Evolutionary conservation across 768 basidiomycete species (phyloP).

Genomic region (Phanerochaete carnosa): DNA sequence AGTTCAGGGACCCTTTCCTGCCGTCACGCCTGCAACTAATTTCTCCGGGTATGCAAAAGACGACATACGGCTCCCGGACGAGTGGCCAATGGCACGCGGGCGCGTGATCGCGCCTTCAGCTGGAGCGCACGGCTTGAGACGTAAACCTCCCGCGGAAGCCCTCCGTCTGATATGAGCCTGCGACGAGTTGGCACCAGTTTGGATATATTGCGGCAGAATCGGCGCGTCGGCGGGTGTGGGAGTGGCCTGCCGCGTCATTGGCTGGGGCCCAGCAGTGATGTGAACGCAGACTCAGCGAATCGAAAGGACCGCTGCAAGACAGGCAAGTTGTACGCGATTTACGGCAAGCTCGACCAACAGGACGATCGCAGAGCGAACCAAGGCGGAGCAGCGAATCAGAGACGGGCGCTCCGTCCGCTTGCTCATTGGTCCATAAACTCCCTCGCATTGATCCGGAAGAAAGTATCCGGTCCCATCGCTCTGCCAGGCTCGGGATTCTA

Average conservation of each 20-base stretch:
- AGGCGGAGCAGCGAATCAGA: background rate
- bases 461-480: background rate
- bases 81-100: background rate
- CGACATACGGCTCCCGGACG: background rate
- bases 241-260: background rate
- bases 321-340: background rate
- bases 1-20: background rate
- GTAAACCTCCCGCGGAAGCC: background rate
- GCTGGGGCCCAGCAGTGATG: background rate
- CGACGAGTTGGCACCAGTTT: background rate
- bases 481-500: background rate
- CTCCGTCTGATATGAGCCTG: background rate
- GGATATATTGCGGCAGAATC: conserved; percentile 1
- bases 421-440: background rate
- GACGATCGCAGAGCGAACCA: background rate
- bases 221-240: background rate
- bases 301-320: background rate
- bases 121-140: background rate
- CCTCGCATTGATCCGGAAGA: background rate
- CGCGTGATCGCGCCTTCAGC: background rate
- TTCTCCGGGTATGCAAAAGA: background rate
- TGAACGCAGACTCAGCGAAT: background rate
- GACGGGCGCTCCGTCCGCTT: background rate
- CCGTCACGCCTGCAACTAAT: background rate
- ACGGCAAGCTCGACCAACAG: background rate